phyloP scores from a whole-genome alignment of 345 rosid species.

The Eucalyptus tenuipes region DNA sequence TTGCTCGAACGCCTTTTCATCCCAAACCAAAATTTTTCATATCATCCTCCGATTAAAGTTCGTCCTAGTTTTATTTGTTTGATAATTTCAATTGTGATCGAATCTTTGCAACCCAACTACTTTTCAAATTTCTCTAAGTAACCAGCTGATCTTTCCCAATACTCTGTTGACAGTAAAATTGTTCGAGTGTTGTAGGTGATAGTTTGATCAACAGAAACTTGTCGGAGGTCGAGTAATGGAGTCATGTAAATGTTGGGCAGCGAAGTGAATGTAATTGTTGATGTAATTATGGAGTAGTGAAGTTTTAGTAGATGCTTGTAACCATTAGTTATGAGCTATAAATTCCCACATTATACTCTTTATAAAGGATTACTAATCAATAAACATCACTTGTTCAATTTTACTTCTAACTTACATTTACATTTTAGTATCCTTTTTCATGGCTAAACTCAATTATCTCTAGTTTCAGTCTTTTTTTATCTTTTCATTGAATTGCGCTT shows the following conservation, averaged over 20 bases:
- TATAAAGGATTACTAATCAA: not conserved
- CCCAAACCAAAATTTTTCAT: not conserved
- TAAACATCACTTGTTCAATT: not conserved
- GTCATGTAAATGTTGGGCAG: too few relatives aligned
- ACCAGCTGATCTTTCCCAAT: not conserved
- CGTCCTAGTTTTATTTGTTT: not conserved
- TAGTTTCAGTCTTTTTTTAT: too few relatives aligned
- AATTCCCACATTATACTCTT: not conserved
- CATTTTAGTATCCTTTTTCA: not conserved
- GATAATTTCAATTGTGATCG: not conserved
- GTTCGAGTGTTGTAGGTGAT: too few relatives aligned
- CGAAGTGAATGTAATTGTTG: too few relatives aligned
- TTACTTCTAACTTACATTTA: not conserved
- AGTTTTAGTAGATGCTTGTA: not conserved
- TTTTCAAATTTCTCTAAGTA: not conserved
- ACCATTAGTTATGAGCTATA: too few relatives aligned
- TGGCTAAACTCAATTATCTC: not conserved
- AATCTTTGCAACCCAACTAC: not conserved
- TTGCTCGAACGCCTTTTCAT: not conserved
- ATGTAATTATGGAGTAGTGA: too few relatives aligned
- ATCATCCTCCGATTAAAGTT: not conserved
- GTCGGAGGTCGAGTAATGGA: too few relatives aligned
- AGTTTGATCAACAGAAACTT: too few relatives aligned
- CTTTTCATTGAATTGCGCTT: not conserved
- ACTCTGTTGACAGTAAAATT: too few relatives aligned